Percentiles rank a stretch among this genome's conserved stretches.
phyloP scores from a whole-genome alignment of 495 filamentous ascomycete genomes.

The Trichoderma gamsii region DNA sequence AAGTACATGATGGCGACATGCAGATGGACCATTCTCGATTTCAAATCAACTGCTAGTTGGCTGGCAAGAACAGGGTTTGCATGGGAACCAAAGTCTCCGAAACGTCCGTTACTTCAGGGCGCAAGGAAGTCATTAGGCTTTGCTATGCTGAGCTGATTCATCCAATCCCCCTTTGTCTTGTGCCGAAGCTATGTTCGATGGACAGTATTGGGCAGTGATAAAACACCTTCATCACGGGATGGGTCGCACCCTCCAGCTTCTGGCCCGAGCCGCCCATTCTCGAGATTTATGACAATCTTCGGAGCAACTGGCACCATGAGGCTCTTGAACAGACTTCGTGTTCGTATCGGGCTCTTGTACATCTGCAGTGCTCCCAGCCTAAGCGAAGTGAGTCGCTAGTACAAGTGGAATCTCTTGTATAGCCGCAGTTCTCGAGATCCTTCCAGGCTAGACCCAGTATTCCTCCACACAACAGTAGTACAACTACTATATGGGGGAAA shows the following conservation, averaged over 20 bases:
- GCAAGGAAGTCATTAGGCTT: not conserved
- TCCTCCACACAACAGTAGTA: not conserved
- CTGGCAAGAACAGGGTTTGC: not conserved
- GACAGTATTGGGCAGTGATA: not conserved
- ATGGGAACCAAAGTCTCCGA: not conserved
- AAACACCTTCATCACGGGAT: not conserved
- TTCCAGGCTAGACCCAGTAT: not conserved
- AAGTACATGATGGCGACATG: not conserved
- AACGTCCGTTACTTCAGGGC: not conserved
- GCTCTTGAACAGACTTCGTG: not conserved
- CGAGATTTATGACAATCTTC: not conserved
- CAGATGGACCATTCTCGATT: not conserved
- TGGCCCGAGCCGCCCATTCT: not conserved
- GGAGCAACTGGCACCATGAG: not conserved
- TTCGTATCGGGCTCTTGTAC: not conserved
- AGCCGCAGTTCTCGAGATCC: not conserved
- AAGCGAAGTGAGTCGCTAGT: not conserved
- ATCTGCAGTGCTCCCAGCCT: not conserved
- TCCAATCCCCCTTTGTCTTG: not conserved
- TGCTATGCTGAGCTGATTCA: not conserved
- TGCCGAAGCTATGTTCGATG: not conserved
- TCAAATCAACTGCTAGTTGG: not conserved
- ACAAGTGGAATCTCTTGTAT: not conserved
- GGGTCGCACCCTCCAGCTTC: not conserved
- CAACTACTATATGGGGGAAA: not conserved